Evolutionary conservation across 768 basidiomycete genomes (phyloP).

Genomic region (Cyclocybe aegerita): DNA sequence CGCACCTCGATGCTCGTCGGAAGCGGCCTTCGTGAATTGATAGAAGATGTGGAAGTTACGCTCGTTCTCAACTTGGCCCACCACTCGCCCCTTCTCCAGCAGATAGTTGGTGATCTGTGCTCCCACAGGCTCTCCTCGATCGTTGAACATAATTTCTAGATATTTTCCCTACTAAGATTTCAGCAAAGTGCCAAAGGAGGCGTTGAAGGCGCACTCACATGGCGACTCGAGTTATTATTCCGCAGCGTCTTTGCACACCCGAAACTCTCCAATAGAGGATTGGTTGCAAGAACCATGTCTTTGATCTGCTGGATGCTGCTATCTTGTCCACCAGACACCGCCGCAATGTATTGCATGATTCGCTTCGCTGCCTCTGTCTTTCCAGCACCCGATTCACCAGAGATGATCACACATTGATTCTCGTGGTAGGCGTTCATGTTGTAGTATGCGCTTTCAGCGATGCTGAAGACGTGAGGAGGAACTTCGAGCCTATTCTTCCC

Average conservation of each 20-base stretch:
- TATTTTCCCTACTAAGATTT: conserved; percentile 82
- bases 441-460: conserved; percentile 97
- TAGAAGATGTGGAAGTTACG: conserved; percentile 99
- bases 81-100: conserved; percentile 94
- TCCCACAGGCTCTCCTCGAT: conserved; percentile 89
- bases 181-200: conserved; percentile 10
- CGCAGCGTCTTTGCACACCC: conserved; percentile 98
- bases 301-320: conserved; percentile 96
- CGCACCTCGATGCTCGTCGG: conserved; percentile 83
- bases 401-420: conserved; percentile 99
- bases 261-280: conserved; percentile 95
- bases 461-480: conserved; percentile 95
- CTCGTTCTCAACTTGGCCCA: conserved; percentile 95
- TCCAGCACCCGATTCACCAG: conserved; percentile 97
- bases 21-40: conserved; percentile 96
- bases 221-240: conserved; percentile 98
- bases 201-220: conserved; percentile 56
- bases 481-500: conserved; percentile 99
- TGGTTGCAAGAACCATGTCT: conserved; percentile 99
- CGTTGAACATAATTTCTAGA: conserved; percentile 98
- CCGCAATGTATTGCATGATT: conserved; percentile 99
- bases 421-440: conserved; percentile 99
- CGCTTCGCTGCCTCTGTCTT: conserved; percentile 99
- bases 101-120: conserved; percentile 99
- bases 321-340: conserved; percentile 86